Evolutionary conservation across 305 asterid genomes (phyloP), one percentile per base, ranked within the genome.

Genomic region (Nicotiana rustica): DNA sequence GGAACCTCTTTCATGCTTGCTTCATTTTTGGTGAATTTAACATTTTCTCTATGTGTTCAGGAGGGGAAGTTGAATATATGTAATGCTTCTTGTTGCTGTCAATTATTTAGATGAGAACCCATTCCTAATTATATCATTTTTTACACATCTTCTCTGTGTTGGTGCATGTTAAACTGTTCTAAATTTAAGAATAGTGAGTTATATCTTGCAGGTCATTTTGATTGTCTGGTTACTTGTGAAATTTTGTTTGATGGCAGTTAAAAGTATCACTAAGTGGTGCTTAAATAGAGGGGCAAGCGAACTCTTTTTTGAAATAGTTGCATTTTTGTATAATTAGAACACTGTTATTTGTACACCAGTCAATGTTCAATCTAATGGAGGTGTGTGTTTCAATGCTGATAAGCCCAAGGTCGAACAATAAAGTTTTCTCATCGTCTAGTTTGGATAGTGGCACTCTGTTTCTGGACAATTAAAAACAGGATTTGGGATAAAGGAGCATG

Each of bases 81-180:
- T 49, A 13, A 17, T 47, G n/a, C n/a, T 56, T 33, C 17, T 67
- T 36, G 25, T 33, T 36, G 55, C 21, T 36, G 77, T 69, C 12
- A 35, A 69, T 69, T 41, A 69, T 68, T 68, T 68, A n/a, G 55
- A 68, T 9, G 76, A 68, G 56, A 68, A 68, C 76, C n/a, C 38
- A 41, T 69, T 69, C 77, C 9, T 69, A 69, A 57, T 8, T 38
- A 17, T 69, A 38, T 38, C n/a, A 9, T 36, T 69, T 68, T 18
- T 67, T 35, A 36, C n/a, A n/a, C 4, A 7, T 69, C 56, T 69
- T 25, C 77, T 38, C n/a, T 38, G 33, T 38, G n/a, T 7, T 36
- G 12, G 76, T 17, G 55, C 56, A 36, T 68, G 56, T 35, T 68
- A 13, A 7, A 36, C 76, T 68, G 76, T 21, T n/a, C n/a, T 8